Evolutionary conservation across 495 filamentous ascomycete genomes (phyloP).

Genomic region (Penicillium angulare): DNA sequence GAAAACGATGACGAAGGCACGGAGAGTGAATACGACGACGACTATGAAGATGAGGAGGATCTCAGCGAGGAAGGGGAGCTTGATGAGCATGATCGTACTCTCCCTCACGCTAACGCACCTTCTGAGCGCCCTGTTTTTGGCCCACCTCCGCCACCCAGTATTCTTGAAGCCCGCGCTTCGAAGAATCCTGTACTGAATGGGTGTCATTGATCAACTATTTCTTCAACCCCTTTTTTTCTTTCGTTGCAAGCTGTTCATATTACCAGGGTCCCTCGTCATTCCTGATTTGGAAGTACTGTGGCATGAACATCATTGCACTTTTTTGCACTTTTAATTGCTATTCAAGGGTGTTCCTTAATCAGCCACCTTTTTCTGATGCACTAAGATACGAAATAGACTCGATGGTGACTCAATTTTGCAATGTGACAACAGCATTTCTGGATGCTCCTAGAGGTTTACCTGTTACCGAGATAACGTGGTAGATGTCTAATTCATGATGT

Average conservation of each 20-base stretch:
- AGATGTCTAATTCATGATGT: background rate
- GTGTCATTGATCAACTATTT: conserved; percentile 29
- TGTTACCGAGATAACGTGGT: too few relatives aligned
- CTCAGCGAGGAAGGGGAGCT: conserved; percentile 68
- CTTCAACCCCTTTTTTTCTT: too few relatives aligned
- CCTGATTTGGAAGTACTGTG: background rate
- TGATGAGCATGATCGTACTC: conserved; percentile 47
- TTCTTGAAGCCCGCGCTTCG: conserved; percentile 46
- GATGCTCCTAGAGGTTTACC: background rate
- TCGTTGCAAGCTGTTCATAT: background rate
- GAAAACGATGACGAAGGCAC: conserved; percentile 71
- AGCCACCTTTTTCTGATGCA: background rate
- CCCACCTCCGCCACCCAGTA: conserved; percentile 55
- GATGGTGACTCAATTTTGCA: background rate
- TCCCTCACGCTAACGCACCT: conserved; percentile 30
- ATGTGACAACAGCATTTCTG: background rate
- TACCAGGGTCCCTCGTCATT: background rate
- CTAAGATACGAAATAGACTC: background rate
- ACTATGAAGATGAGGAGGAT: conserved; percentile 67
- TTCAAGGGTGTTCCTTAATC: background rate
- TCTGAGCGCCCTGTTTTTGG: conserved; percentile 51
- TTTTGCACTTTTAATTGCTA: background rate
- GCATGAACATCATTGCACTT: background rate
- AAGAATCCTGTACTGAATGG: conserved; percentile 50
- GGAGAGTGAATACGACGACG: conserved; percentile 67